A percentile compares a stretch with the other conserved stretches of the same genome.
These are phyloP conservation scores for Pleomassaria siparia DNA, from an alignment of 2,329 filamentous ascomycete genomes.

Conservation along the genomic window DNA sequence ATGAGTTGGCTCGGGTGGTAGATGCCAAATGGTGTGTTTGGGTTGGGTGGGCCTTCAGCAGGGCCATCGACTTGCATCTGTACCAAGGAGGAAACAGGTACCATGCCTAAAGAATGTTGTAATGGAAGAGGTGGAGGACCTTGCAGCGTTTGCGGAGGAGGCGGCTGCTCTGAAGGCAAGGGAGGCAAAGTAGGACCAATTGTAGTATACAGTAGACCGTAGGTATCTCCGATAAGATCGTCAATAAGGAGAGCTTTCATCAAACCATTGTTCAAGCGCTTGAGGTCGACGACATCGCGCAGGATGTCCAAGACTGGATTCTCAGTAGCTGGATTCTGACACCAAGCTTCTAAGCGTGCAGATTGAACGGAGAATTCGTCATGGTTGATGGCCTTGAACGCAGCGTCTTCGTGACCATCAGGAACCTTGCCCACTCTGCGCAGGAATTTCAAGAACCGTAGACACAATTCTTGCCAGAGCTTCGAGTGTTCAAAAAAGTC, in stretches of 20 bases:
- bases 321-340: constrained; percentile 51
- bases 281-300: constrained; percentile 67
- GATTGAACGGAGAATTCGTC: constrained; percentile 66
- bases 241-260: constrained; percentile 87
- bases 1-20: constrained; percentile 30
- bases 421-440: constrained; percentile 59
- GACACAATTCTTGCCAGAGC: constrained; percentile 64
- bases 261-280: constrained; percentile 79
- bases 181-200: constrained; percentile 62
- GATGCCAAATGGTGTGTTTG: constrained; percentile 25
- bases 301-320: constrained; percentile 62
- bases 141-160: constrained; percentile 13
- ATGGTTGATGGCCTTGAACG: constrained; percentile 64
- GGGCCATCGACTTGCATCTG: constrained; percentile 36
- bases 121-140: constrained; percentile 10
- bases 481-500: constrained; percentile 68
- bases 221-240: constrained; percentile 90
- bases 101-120: constrained; percentile 16
- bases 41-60: constrained; percentile 7
- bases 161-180: constrained; percentile 47
- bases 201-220: constrained; percentile 72
- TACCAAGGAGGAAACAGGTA: constrained; percentile 35
- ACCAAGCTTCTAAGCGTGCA: constrained; percentile 61
- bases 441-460: constrained; percentile 60
- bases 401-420: constrained; percentile 63